Evolutionary conservation across 2,329 filamentous ascomycete species (phyloP).

Genomic region (Pyrenophora graminea): DNA sequence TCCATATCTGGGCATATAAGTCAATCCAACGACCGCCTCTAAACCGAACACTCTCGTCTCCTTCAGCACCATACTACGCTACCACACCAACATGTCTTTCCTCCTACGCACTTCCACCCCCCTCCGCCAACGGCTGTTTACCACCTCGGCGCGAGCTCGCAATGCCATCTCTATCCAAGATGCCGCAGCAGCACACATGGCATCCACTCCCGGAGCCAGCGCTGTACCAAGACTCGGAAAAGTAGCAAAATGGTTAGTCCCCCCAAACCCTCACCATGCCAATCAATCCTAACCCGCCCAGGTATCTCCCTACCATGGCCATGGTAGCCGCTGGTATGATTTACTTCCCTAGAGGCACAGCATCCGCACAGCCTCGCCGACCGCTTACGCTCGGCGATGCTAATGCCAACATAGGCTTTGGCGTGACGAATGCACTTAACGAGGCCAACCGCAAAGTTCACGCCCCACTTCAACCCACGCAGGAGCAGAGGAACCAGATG

Average conservation of each 20-base stretch:
- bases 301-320: constrained; percentile 44
- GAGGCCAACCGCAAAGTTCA: constrained; percentile 39
- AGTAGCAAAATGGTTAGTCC: constrained; percentile 38
- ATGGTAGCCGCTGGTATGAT: constrained; percentile 39
- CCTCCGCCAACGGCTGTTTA: constrained; percentile 35
- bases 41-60: background rate
- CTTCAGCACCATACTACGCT: constrained; percentile 3
- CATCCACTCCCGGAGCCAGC: constrained; percentile 21
- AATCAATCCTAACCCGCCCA: constrained; percentile 12
- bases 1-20: constrained; percentile 10
- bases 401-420: constrained; percentile 41
- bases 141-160: constrained; percentile 35
- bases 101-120: constrained; percentile 29
- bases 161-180: constrained; percentile 30
- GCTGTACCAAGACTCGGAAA: constrained; percentile 39
- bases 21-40: constrained; percentile 4
- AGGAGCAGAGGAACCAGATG: constrained; percentile 38
- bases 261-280: background rate
- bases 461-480: constrained; percentile 26
- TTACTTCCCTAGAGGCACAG: constrained; percentile 29
- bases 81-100: constrained; percentile 34
- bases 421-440: constrained; percentile 36
- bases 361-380: constrained; percentile 21
- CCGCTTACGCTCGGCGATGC: constrained; percentile 37
- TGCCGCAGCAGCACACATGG: constrained; percentile 31